Evolutionary conservation across 306 rosid genomes (phyloP).

Genomic region (Citrullus mucosospermus): DNA sequence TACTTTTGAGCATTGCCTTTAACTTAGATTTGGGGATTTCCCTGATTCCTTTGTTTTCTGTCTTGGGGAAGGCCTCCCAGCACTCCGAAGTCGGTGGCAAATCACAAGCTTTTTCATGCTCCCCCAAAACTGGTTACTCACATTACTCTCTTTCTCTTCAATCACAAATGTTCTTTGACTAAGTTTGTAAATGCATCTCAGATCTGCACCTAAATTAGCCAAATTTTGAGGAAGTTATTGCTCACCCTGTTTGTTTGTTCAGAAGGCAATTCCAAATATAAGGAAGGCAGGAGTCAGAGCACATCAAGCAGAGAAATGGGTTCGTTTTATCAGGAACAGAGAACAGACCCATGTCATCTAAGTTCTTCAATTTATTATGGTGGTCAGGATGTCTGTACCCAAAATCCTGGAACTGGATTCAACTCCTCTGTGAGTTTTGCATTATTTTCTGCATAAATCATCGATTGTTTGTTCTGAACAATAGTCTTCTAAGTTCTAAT

Average conservation of each 20-base stretch:
- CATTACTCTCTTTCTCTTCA: not conserved
- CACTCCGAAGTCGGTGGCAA: not conserved
- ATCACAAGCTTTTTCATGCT: not conserved
- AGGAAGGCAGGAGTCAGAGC: slow-evolving; percentile 26
- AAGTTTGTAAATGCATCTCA: too few relatives aligned
- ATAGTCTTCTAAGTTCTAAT: not conserved
- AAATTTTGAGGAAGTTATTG: not conserved
- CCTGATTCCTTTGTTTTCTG: not conserved
- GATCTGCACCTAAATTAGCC: too few relatives aligned
- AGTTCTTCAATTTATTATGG: slow-evolving; percentile 90
- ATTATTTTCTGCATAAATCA: not conserved
- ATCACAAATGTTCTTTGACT: not conserved
- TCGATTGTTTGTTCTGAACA: too few relatives aligned
- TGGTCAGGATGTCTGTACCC: slow-evolving; percentile 62
- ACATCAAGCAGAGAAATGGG: slow-evolving; percentile 26
- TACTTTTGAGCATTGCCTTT: too few relatives aligned
- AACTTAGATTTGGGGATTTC: not conserved
- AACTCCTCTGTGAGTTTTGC: slow-evolving; percentile 32
- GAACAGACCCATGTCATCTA: slow-evolving; percentile 62
- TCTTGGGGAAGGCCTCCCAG: not conserved
- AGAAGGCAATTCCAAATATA: slow-evolving; percentile 30
- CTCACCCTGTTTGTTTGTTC: not conserved
- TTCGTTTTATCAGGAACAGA: slow-evolving; percentile 48
- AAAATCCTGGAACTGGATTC: slow-evolving; percentile 8
- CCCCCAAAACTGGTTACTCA: not conserved